These are phyloP conservation scores for Calonectria crousiana DNA, from an alignment of 2,329 filamentous ascomycete genomes.

Conservation along the genomic window DNA sequence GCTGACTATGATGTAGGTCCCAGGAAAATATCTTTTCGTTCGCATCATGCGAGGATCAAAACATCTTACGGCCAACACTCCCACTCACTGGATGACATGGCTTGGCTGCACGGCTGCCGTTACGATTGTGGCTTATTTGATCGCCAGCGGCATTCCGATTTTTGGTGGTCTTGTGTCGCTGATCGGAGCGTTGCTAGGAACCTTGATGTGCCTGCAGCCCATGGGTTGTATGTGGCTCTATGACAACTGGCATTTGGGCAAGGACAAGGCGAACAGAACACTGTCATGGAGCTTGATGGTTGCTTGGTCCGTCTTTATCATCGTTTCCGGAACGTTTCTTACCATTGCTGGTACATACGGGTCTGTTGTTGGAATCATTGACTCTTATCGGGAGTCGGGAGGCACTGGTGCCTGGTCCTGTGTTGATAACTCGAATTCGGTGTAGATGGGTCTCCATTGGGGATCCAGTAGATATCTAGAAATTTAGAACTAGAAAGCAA, in stretches of 20 bases:
- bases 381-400: slow-evolving; percentile 48
- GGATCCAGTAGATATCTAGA: too few relatives aligned
- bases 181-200: slow-evolving; percentile 41
- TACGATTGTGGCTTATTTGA: slow-evolving; percentile 37
- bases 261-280: background rate
- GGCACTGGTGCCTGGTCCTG: slow-evolving; percentile 54
- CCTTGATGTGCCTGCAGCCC: slow-evolving; percentile 42
- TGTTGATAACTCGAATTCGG: slow-evolving; percentile 53
- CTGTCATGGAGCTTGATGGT: slow-evolving; percentile 33
- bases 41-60: slow-evolving; percentile 13
- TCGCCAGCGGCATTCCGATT: slow-evolving; percentile 39
- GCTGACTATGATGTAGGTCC: slow-evolving; percentile 40
- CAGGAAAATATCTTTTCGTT: slow-evolving; percentile 15
- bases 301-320: slow-evolving; percentile 30
- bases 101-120: slow-evolving; percentile 31
- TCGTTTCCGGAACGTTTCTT: slow-evolving; percentile 17
- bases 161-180: slow-evolving; percentile 37
- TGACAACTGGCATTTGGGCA: slow-evolving; percentile 32
- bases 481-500: background rate
- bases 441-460: background rate
- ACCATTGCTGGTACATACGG: slow-evolving; percentile 19
- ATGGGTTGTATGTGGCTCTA: slow-evolving; percentile 43
- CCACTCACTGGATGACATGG: slow-evolving; percentile 16
- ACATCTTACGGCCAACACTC: slow-evolving; percentile 16
- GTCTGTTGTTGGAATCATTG: slow-evolving; percentile 15